Percentiles rank a stretch among this genome's conserved stretches.
Evolutionary conservation across 192 early-diverging fungal species (phyloP).

Genomic region (Allomyces javanicus): DNA sequence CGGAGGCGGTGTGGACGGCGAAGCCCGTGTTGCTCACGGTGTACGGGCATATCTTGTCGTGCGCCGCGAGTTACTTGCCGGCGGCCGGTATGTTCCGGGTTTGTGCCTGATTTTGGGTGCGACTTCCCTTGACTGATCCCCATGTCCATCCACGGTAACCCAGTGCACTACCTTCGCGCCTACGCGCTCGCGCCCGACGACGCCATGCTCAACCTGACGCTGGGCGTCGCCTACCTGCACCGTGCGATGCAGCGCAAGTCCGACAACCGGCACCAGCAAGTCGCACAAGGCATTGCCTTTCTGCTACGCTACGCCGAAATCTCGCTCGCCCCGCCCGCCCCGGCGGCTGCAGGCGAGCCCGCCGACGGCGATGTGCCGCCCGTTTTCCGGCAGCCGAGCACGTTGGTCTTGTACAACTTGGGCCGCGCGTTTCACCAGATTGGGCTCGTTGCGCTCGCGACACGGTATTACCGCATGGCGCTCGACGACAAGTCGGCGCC

Average conservation of each 20-base stretch:
- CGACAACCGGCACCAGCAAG: slow-evolving; percentile 25
- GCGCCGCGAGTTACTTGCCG: slow-evolving; percentile 13
- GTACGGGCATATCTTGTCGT: slow-evolving; percentile 24
- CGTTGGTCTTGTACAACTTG: slow-evolving; percentile 19
- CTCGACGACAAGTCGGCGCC: slow-evolving; percentile 6
- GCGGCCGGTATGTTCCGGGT: slow-evolving; percentile 23
- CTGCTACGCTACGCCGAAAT: slow-evolving; percentile 27
- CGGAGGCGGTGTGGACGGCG: slow-evolving; percentile 5
- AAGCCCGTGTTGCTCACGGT: slow-evolving; percentile 17
- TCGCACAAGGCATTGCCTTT: slow-evolving; percentile 29
- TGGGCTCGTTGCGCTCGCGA: slow-evolving; percentile 24
- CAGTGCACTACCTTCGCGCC: slow-evolving; percentile 18
- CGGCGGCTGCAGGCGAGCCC: no score
- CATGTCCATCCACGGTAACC: no score
- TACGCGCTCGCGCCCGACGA: slow-evolving; percentile 19
- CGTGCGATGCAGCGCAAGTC: slow-evolving; percentile 27
- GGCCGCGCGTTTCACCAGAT: slow-evolving; percentile 35
- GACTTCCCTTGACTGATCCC: no score
- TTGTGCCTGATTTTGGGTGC: no score
- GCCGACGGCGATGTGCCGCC: no score
- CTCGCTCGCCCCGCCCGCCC: not conserved
- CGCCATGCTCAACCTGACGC: slow-evolving; percentile 27
- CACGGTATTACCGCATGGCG: slow-evolving; percentile 32
- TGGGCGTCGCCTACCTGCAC: slow-evolving; percentile 27
- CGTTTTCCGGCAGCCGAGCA: slow-evolving; percentile 11